Evolutionary conservation across 2,329 filamentous ascomycete genomes (phyloP).

Genomic region (Aquanectria penicillioides): DNA sequence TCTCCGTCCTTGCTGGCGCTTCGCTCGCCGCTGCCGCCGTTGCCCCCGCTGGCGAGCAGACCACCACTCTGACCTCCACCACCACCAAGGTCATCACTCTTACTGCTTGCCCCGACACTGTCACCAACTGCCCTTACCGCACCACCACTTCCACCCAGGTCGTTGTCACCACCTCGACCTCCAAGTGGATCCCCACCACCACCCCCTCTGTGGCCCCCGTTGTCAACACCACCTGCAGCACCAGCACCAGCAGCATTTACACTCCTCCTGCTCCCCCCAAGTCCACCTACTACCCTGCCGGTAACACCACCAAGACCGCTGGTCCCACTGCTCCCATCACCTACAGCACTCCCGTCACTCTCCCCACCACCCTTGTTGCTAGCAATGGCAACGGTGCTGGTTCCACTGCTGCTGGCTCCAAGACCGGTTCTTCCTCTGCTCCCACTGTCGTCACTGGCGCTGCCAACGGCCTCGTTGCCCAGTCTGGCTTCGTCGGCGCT

Average conservation of each 20-base stretch:
- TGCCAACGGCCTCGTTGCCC: slow-evolving; percentile 50
- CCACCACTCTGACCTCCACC: slow-evolving; percentile 56
- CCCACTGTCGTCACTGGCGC: slow-evolving; percentile 39
- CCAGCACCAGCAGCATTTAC: slow-evolving; percentile 34
- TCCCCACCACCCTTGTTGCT: slow-evolving; percentile 30
- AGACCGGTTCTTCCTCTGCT: slow-evolving; percentile 23
- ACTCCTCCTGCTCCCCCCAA: slow-evolving; percentile 34
- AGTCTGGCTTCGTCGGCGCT: slow-evolving; percentile 52
- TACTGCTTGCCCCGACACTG: slow-evolving; percentile 57
- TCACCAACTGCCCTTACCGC: slow-evolving; percentile 55
- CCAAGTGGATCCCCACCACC: slow-evolving; percentile 36
- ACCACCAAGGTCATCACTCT: slow-evolving; percentile 57
- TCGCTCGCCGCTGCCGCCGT: slow-evolving; percentile 47
- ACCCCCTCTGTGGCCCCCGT: slow-evolving; percentile 30
- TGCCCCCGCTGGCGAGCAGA: slow-evolving; percentile 40
- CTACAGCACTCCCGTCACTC: slow-evolving; percentile 23
- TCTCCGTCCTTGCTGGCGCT: slow-evolving; percentile 54
- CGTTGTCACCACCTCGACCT: slow-evolving; percentile 34
- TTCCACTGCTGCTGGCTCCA: slow-evolving; percentile 25
- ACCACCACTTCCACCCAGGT: slow-evolving; percentile 34
- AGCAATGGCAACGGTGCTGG: slow-evolving; percentile 14
- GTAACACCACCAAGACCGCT: slow-evolving; percentile 38
- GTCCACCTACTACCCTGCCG: slow-evolving; percentile 39
- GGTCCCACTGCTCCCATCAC: slow-evolving; percentile 37
- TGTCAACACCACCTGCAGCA: slow-evolving; percentile 36